Evolutionary conservation across 2,329 filamentous ascomycete species (phyloP), one percentile per base, ranked within the genome.

Genomic region (Lachnellula suecica): DNA sequence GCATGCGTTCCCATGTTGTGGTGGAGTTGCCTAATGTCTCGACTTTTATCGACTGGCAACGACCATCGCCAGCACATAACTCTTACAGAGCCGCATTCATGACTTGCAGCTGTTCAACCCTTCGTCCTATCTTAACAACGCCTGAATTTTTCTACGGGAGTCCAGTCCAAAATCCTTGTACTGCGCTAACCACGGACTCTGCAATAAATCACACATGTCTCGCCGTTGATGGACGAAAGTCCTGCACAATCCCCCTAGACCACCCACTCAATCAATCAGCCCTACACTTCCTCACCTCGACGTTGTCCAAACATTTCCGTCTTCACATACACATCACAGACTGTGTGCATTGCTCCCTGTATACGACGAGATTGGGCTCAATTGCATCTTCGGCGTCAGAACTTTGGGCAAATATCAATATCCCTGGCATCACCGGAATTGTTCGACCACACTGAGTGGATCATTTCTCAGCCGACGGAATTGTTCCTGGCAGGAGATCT

Each of bases 41-140:
- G 76, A 74, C 72, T 74, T 80, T 78, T 77, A 83, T 85, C 80
- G 84, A 92, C 86, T 93, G 89, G 89, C 82, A 82, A 84, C 79
- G 79, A 87, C 79, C 79, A 77, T 85, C 86, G 90, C 90, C 91
- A 95, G 80, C 90, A 88, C 91, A 95, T 91, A 81, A 81, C 81
- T 82, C 79, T 59, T 68, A 63, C 77, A 84, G 81, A 84, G 82
- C 82, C 82, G 82, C 82, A 85, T 82, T 42, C 60, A 66, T 65
- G 59, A 63, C 66, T 64, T 69, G 65, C 66, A 63, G 63, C 53
- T 66, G 51, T 57, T 64, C 60, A 57, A 60, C 52, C 67, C 63
- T 70, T 69, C 67, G 68, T 70, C 70, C 68, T 71, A 67, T 72
- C 71, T 71, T 63, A 63, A 63, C 52, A 54, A 55, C 56, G 54